Conservation (phyloP, 1,139 yeast genomes). For the Wickerhamomyces sp. region DNA sequence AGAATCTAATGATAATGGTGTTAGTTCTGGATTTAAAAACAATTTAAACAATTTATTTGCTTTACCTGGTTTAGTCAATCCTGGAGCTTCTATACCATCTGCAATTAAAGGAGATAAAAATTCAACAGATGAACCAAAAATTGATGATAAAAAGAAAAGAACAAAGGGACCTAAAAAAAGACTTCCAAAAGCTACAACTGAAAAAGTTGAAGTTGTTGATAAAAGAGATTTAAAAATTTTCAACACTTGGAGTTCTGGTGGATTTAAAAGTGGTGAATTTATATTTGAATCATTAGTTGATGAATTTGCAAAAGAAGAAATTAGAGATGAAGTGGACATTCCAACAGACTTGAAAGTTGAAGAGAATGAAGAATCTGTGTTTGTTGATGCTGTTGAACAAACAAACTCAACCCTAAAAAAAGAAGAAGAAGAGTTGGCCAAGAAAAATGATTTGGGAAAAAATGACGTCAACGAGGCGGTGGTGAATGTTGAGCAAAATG, state of each 20-base stretch:
- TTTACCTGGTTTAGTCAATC: slow-evolving; percentile 55
- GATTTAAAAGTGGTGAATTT: slow-evolving; percentile 7
- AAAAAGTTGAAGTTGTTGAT: slow-evolving; percentile 38
- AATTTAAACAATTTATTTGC: slow-evolving; percentile 57
- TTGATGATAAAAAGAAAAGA: slow-evolving; percentile 35
- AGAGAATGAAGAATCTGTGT: neutral
- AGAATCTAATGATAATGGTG: neutral
- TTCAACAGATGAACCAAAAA: slow-evolving; percentile 9
- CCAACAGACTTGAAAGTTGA: neutral
- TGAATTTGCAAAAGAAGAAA: neutral
- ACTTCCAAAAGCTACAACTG: slow-evolving; percentile 57
- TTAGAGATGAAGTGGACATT: neutral
- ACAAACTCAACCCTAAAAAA: neutral
- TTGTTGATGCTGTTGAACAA: neutral
- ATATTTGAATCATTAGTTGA: too few relatives aligned
- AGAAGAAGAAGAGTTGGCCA: neutral
- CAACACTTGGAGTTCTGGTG: slow-evolving; percentile 18
- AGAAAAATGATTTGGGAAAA: neutral
- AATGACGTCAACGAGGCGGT: neutral
- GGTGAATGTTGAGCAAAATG: too few relatives aligned
- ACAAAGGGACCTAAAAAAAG: slow-evolving; percentile 74
- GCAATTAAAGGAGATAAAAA: slow-evolving; percentile 6
- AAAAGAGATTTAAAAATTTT: slow-evolving; percentile 23
- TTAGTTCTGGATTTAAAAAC: slow-evolving; percentile 40
- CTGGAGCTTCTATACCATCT: slow-evolving; percentile 16